Evolutionary conservation across 225 moss, liverwort and hornwort genomes (phyloP), one percentile per base, ranked within the genome.

Genomic region (Physcomitrellopsis africana): DNA sequence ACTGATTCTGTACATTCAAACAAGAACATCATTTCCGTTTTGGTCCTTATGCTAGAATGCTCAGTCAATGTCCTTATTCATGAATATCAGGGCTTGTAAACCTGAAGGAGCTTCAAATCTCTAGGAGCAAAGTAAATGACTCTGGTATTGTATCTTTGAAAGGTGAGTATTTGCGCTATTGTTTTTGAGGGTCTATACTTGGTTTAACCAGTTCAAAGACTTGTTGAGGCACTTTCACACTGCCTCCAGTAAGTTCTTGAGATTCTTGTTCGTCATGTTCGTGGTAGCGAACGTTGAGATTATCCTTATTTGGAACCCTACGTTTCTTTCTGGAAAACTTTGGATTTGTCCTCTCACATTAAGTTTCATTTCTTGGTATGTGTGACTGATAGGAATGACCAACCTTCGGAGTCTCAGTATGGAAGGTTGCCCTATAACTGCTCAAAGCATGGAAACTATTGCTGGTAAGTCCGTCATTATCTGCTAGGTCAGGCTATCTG

Each of bases 361-460:
- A 69, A 61, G 61, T 9, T 63, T 55, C 49, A 68, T 44, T 0
- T 78, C 54, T 69, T 61, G 47, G 26, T 42, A 20, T 62, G 24
- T 66, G 65, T 56, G 51, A 73, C 62, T 63, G 61, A 41, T 76
- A 95, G 95, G 94, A 16, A 69, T 96, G 70, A 87, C 49, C 32
- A 89, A 88, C 75, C 92, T 96, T 68, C 86, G 77, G 66, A 83
- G 69, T 42, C 68, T 96, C 8, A 82, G 92, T 76, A 92, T 94
- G 92, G 94, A 94, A 83, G 94, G 94, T 32, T 96, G 96, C 69
- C 89, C 90, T 65, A 86, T 94, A 20, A 92, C 89, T 67, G 90
- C 71, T 46, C 83, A 78, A 22, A 89, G 90, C 80, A 88, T 96
- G 92, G 92, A 94, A 23, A 92, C 82, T 48, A 76, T 96, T 84